Base-by-base conservation (phyloP, 2,329 filamentous ascomycete species). In the Annulohypoxylon truncatum region DNA sequence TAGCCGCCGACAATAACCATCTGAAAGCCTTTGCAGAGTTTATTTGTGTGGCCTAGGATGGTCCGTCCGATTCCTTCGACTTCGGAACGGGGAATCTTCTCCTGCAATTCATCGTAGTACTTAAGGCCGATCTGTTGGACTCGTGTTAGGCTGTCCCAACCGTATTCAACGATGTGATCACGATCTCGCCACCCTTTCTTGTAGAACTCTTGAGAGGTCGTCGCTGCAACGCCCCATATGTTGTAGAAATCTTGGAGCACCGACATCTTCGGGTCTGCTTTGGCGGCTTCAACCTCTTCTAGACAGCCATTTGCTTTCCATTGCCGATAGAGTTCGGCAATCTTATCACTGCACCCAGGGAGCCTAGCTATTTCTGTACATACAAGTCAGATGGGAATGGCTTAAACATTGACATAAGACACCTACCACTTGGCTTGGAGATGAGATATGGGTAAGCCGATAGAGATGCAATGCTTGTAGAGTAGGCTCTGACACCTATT, bases 61-160 rank as follows among this genome's bases (percentile, higher is more conserved):
- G 84, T 82, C 3, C 80, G 73, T 0, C 86, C 87, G 56, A 97
- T 97, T 0, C 76, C 74, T 71, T 93, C 89, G 0, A 93, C 91
- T 77, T 98, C 94, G 0, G 75, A 62, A 1, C 94, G 87, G 0
- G 92, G 86, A 3, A 98, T 92, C 12, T 86, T 88, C 13, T 84
- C 79, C 47, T 87, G 81, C 59, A 99, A 92, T 68, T 98, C 95
- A 31, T 96, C 91, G 76, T 96, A 97, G 79, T 90, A 97, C 76
- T 98, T 98, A 46, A 97, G 83, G 0, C 96, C 95, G 59, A 98
- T 97, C 76, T 98, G 94, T 78, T 97, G 95, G 1, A 93, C 91
- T 10, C 94, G 88, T 0, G 85, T 90, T 0, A 98, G 82, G 0
- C 78, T 83, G 18, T 82, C 77, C 95, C 95, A 98, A 9, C 92